Percentiles rank a stretch among this genome's conserved stretches.
These are phyloP conservation scores for Talaromyces sp. DNA, from an alignment of 2,329 filamentous ascomycete genomes.

Conservation along the genomic window DNA sequence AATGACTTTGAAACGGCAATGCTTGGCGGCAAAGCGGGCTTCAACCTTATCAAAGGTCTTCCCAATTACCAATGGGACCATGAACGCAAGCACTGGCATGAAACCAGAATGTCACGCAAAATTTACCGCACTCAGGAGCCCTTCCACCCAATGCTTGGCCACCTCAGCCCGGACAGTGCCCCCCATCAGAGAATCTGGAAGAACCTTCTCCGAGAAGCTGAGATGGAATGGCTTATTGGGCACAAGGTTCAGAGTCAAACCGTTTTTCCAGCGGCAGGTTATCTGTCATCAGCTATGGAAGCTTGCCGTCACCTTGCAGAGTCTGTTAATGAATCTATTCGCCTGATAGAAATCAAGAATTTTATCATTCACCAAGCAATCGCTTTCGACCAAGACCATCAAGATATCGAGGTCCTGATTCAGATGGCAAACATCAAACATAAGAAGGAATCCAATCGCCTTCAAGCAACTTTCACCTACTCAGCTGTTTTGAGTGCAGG, in stretches of 20 bases:
- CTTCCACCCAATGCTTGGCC: slow-evolving; percentile 4
- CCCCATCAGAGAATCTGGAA: not conserved
- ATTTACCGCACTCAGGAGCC: not conserved
- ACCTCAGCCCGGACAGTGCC: not conserved
- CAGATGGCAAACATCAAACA: not conserved
- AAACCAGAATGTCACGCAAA: not conserved
- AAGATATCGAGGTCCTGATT: not conserved
- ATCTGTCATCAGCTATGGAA: slow-evolving; percentile 29
- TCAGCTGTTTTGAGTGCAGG: not conserved
- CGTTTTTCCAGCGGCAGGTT: slow-evolving; percentile 32
- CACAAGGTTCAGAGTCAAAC: slow-evolving; percentile 33
- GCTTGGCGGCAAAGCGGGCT: not conserved
- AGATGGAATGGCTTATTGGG: slow-evolving; percentile 32
- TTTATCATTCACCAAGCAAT: slow-evolving; percentile 27
- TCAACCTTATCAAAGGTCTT: not conserved
- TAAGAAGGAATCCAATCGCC: not conserved
- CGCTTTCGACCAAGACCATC: slow-evolving; percentile 22
- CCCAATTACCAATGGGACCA: slow-evolving; percentile 10
- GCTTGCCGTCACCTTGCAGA: slow-evolving; percentile 13
- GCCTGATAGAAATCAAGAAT: slow-evolving; percentile 26
- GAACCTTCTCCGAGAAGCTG: slow-evolving; percentile 19
- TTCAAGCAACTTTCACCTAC: not conserved
- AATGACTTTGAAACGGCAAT: not conserved
- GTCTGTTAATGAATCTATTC: slow-evolving; percentile 12
- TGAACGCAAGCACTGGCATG: not conserved